A percentile compares a stretch with the other conserved stretches of the same genome.
Evolutionary conservation across 768 basidiomycete genomes (phyloP).

Genomic region (Tylopilus felleus): DNA sequence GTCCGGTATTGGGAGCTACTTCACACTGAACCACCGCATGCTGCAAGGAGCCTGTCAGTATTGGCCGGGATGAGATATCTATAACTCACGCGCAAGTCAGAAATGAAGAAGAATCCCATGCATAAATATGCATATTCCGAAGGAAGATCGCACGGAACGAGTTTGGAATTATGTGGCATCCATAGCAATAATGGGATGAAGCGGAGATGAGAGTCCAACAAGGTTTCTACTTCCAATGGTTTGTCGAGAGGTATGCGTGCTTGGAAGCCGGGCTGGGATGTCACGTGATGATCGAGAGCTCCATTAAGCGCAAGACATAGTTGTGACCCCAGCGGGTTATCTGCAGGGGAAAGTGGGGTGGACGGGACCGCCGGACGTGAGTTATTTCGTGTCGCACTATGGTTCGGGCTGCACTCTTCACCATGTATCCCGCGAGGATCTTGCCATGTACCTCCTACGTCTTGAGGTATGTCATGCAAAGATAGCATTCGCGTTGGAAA

Average conservation of each 20-base stretch:
- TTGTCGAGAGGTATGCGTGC: conserved; percentile 25
- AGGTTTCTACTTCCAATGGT: conserved; percentile 41
- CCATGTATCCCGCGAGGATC: not conserved
- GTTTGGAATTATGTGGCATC: conserved; percentile 32
- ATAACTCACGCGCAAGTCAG: conserved; percentile 36
- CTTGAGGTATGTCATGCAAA: not conserved
- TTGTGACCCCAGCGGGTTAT: not conserved
- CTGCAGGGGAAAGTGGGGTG: not conserved
- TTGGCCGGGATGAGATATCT: not conserved
- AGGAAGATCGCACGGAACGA: conserved; percentile 26
- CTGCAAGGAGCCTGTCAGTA: conserved; percentile 12
- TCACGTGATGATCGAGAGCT: not conserved
- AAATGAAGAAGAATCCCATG: conserved; percentile 47
- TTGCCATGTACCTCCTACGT: not conserved
- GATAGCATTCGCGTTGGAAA: not conserved
- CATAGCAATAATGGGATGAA: conserved; percentile 42
- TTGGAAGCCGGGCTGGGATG: not conserved
- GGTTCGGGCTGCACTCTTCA: not conserved
- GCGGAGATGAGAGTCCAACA: conserved; percentile 40
- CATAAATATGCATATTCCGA: conserved; percentile 40
- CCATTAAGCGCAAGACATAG: not conserved
- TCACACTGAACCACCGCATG: conserved; percentile 8
- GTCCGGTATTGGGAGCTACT: not conserved
- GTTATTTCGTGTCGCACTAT: not conserved
- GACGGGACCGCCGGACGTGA: not conserved